Conservation (phyloP, 441 rosid species). For the Biscutella laevigata region DNA sequence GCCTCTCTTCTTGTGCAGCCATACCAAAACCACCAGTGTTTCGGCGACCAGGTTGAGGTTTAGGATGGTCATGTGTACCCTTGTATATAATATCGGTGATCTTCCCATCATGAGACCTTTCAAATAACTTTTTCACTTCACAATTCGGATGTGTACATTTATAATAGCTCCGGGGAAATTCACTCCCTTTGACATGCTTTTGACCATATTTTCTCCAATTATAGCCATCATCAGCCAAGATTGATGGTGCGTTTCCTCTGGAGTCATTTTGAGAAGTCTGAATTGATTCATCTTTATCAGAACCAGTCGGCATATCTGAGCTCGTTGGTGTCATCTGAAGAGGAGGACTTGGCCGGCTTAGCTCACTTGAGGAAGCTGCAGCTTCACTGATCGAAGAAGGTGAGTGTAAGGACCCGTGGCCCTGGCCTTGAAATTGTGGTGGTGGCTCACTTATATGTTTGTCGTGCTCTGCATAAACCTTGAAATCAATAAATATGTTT, state of each 20-base stretch:
- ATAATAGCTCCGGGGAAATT: conserved; percentile 95
- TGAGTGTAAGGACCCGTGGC: conserved; percentile 36
- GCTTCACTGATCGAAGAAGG: conserved; percentile 48
- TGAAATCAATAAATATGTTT: conserved; percentile 41
- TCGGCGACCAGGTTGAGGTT: conserved; percentile 86
- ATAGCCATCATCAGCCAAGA: conserved; percentile 84
- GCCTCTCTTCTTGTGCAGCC: conserved; percentile 63
- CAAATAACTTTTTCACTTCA: conserved; percentile 96
- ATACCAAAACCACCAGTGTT: conserved; percentile 50
- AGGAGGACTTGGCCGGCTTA: conserved; percentile 47
- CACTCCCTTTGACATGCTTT: conserved; percentile 97
- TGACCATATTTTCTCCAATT: conserved; percentile 99
- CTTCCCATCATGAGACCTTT: conserved; percentile 87
- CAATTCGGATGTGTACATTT: conserved; percentile 98
- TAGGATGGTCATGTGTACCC: conserved; percentile 96
- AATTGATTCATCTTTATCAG: conserved; percentile 55
- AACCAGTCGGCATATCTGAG: conserved; percentile 40
- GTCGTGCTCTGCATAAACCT: conserved; percentile 69
- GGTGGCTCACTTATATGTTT: conserved; percentile 43
- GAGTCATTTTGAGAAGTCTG: conserved; percentile 50
- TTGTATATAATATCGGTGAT: conserved; percentile 92
- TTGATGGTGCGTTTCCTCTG: conserved; percentile 40
- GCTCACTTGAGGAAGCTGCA: conserved; percentile 61
- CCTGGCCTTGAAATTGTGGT: conserved; percentile 41
- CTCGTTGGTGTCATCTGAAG: conserved; percentile 37